phyloP scores from a whole-genome alignment of 257 asterid genomes.

The Salvia splendens region DNA sequence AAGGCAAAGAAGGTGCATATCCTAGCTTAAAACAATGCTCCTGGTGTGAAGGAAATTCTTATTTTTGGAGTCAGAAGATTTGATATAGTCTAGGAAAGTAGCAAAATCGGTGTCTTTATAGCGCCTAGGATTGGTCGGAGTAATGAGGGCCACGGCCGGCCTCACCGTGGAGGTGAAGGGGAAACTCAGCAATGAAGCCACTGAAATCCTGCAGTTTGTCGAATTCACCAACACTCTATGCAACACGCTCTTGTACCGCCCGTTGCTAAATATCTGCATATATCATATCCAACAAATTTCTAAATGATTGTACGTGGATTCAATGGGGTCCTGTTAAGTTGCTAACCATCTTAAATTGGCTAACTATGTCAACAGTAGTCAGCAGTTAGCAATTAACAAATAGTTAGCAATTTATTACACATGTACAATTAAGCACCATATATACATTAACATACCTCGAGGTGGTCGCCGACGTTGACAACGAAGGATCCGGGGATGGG shows the following conservation, averaged over 20 bases:
- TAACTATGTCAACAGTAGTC: too few relatives aligned
- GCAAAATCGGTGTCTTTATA: conserved; percentile 72
- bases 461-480: conserved; percentile 93
- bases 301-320: too few relatives aligned
- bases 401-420: too few relatives aligned
- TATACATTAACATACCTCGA: conserved; percentile 69
- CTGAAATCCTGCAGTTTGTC: conserved; percentile 52
- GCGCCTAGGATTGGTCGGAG: conserved; percentile 54
- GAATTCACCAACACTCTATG: conserved; percentile 79
- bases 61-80: conserved; percentile 54
- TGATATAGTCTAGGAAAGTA: conserved; percentile 51
- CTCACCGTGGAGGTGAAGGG: conserved; percentile 58
- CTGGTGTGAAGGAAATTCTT: conserved; percentile 73
- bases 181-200: conserved; percentile 77
- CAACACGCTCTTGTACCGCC: conserved; percentile 75
- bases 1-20: conserved; percentile 20
- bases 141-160: conserved; percentile 55
- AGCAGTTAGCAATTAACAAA: too few relatives aligned
- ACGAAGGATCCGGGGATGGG: conserved; percentile 86
- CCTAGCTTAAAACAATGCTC: conserved; percentile 35
- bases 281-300: too few relatives aligned
- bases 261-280: conserved; percentile 81
- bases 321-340: too few relatives aligned
- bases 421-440: too few relatives aligned
- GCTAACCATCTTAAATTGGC: too few relatives aligned